Conservation (phyloP, 345 rosid species). For the Xanthoceras sorbifolium region DNA sequence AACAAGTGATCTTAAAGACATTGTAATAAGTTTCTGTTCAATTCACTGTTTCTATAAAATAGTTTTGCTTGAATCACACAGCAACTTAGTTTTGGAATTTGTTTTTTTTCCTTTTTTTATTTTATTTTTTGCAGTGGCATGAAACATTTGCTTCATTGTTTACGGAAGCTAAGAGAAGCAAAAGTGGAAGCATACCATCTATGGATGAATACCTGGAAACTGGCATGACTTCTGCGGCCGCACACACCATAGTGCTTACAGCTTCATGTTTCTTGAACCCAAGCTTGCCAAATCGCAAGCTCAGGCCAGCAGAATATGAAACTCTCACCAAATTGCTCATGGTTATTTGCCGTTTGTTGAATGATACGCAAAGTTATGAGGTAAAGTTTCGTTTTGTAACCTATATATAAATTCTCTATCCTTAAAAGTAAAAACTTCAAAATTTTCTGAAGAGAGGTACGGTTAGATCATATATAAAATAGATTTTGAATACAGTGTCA, state of each 20-base stretch:
- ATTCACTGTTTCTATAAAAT: too few species aligned
- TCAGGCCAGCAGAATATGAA: slow-evolving; percentile 36
- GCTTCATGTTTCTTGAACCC: slow-evolving; percentile 39
- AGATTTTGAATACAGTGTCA: too few species aligned
- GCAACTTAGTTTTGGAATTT: too few species aligned
- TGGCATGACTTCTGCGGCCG: slow-evolving; percentile 49
- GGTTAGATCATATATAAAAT: too few species aligned
- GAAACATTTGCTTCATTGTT: slow-evolving; percentile 70
- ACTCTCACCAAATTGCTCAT: slow-evolving; percentile 48
- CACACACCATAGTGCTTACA: slow-evolving; percentile 49
- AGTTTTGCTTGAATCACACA: not conserved
- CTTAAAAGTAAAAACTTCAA: too few species aligned
- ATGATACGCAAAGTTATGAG: slow-evolving; percentile 59
- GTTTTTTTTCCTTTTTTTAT: not conserved
- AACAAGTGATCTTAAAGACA: slow-evolving; percentile 32
- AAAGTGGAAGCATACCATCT: slow-evolving; percentile 34
- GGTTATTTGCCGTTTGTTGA: slow-evolving; percentile 55
- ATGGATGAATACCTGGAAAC: slow-evolving; percentile 48
- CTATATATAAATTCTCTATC: too few species aligned
- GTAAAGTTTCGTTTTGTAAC: slow-evolving; percentile 32
- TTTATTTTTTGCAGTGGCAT: slow-evolving; percentile 45
- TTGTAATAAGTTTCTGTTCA: too few species aligned
- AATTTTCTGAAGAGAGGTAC: too few species aligned
- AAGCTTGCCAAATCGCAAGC: slow-evolving; percentile 25
- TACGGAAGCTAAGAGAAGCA: slow-evolving; percentile 60